Conservation (phyloP, 345 rosid genomes). For the Melaleuca quinquenervia region DNA sequence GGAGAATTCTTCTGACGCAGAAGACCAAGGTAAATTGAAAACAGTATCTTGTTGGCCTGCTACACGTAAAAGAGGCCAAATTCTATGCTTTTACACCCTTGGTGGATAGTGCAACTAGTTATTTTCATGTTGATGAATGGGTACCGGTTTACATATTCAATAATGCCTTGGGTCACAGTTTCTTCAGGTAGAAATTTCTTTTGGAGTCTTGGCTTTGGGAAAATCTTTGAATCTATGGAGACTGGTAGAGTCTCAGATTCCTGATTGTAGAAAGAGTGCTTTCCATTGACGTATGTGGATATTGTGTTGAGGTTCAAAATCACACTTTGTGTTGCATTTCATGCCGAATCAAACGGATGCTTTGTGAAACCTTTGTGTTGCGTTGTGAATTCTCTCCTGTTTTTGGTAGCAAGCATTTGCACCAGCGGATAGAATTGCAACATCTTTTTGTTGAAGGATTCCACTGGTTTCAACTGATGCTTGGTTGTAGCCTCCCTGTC, state of each 20-base stretch:
- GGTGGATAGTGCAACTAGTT: neutral
- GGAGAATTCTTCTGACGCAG: slow-evolving; percentile 53
- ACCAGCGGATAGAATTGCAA: neutral
- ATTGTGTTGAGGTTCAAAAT: neutral
- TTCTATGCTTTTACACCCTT: neutral
- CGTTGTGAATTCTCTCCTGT: neutral
- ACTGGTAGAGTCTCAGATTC: neutral
- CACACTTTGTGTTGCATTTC: neutral
- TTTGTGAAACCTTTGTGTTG: neutral
- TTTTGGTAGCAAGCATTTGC: neutral
- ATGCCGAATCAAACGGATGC: neutral
- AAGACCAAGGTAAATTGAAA: slow-evolving; percentile 40
- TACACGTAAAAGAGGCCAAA: neutral
- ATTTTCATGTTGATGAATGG: neutral
- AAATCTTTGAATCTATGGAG: neutral
- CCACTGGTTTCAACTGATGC: neutral
- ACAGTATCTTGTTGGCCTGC: neutral
- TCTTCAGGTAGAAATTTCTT: neutral
- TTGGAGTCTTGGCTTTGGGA: neutral
- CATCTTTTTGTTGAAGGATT: neutral
- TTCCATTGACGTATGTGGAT: neutral
- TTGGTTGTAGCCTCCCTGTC: neutral
- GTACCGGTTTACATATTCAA: neutral
- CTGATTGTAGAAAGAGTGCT: neutral
- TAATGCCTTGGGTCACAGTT: neutral